A percentile compares a stretch with the other conserved stretches of the same genome.
These are phyloP conservation scores for Lactarius indigo DNA, from an alignment of 768 basidiomycete genomes.

Conservation along the genomic window DNA sequence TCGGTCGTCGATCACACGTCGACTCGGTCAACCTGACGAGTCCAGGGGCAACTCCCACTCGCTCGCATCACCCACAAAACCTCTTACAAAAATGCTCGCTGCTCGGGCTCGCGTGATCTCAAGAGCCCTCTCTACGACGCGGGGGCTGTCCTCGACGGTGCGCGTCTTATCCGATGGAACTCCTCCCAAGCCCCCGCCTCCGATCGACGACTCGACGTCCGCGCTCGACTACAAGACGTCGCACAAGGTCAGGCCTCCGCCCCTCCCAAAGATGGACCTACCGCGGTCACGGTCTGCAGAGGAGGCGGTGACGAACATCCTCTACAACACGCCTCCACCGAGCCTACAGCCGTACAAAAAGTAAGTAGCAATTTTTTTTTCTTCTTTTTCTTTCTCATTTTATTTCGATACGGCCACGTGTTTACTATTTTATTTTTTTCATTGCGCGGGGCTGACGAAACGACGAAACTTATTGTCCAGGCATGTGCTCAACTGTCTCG, in stretches of 20 bases:
- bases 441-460: neutral
- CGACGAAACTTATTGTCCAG: too few species aligned
- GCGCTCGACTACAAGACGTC: constrained; percentile 87
- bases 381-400: neutral
- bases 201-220: constrained; percentile 91
- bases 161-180: constrained; percentile 21
- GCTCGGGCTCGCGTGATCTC: constrained; percentile 7
- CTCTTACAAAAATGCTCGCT: constrained; percentile 17
- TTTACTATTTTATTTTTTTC: constrained; percentile 8
- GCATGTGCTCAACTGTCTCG: constrained; percentile 95
- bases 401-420: constrained; percentile 17
- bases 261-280: constrained; percentile 81
- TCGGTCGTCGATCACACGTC: neutral
- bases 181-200: constrained; percentile 66
- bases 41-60: too few species aligned
- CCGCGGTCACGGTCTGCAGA: constrained; percentile 83
- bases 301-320: constrained; percentile 95
- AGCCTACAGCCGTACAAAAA: constrained; percentile 91
- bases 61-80: neutral
- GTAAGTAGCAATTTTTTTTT: constrained; percentile 40
- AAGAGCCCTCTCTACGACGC: constrained; percentile 15
- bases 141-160: constrained; percentile 28
- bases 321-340: constrained; percentile 94
- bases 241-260: constrained; percentile 72
- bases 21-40: neutral